phyloP scores from a whole-genome alignment of 139 green algal genomes.

The Coelastrella sp. region DNA sequence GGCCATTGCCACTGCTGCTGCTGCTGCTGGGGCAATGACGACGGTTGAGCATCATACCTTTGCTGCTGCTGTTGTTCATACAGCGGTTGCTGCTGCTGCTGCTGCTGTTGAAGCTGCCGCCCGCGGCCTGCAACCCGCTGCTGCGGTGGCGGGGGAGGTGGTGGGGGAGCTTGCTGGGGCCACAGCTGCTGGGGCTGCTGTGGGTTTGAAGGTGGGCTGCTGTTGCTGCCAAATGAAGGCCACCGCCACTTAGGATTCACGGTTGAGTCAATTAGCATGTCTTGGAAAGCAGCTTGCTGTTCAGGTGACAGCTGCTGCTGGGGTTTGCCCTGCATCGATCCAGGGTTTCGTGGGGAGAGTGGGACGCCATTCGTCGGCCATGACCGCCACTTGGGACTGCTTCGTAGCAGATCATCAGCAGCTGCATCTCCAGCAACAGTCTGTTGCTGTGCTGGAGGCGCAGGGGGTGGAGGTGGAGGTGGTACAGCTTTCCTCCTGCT shows the following conservation, averaged over 20 bases:
- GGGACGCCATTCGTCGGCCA: not conserved
- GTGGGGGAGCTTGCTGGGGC: not conserved
- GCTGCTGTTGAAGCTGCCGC: not conserved
- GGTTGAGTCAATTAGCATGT: constrained; percentile 29
- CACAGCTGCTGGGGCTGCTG: constrained; percentile 9
- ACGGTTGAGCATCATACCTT: not conserved
- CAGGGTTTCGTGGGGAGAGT: not conserved
- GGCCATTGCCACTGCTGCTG: constrained; percentile 29
- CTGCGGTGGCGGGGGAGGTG: constrained; percentile 3
- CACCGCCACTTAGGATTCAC: constrained; percentile 41
- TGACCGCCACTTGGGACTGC: constrained; percentile 33
- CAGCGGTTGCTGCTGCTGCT: constrained; percentile 1
- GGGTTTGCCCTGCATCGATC: not conserved
- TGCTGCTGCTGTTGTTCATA: constrained; percentile 21
- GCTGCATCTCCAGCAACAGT: not conserved
- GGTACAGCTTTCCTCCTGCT: not conserved
- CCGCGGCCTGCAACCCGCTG: not conserved
- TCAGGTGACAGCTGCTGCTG: constrained; percentile 40
- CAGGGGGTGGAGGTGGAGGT: not conserved
- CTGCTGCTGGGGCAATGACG: not conserved
- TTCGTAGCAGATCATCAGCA: constrained; percentile 3
- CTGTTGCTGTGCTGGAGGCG: not conserved
- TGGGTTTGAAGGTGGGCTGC: not conserved
- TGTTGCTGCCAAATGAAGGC: not conserved
- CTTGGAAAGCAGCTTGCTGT: constrained; percentile 25